Conservation (phyloP, 1,284 basidiomycete genomes). For the Coniferiporia weirii region DNA sequence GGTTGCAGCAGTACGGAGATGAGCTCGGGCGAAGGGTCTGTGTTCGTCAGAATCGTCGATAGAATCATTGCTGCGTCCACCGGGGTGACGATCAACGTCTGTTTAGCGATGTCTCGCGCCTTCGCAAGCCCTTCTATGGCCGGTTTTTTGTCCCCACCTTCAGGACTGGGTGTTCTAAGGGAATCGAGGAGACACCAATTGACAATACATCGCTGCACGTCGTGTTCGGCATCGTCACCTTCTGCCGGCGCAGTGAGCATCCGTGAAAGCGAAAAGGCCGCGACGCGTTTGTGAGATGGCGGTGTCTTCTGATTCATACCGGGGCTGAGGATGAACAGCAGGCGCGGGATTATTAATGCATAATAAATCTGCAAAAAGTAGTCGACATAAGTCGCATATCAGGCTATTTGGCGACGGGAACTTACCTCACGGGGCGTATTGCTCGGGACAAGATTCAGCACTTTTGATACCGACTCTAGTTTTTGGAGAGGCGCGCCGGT, state of each 20-base stretch:
- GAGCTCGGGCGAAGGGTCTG: constrained; percentile 70
- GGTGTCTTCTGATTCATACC: constrained; percentile 29
- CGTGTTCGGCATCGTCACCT: constrained; percentile 27
- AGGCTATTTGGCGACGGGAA: neutral
- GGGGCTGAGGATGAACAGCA: constrained; percentile 43
- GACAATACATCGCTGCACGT: constrained; percentile 29
- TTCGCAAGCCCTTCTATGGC: neutral
- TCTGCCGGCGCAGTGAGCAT: constrained; percentile 38
- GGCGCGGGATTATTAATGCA: constrained; percentile 43
- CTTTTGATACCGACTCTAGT: constrained; percentile 56
- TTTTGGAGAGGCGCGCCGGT: constrained; percentile 55
- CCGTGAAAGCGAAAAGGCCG: constrained; percentile 63
- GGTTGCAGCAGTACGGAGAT: constrained; percentile 63
- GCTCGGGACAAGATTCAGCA: constrained; percentile 50
- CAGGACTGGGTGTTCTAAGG: constrained; percentile 1
- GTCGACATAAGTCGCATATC: neutral
- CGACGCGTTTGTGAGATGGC: constrained; percentile 50
- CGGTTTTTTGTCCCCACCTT: no score
- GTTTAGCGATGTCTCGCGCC: constrained; percentile 12
- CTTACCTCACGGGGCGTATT: constrained; percentile 46
- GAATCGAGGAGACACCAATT: constrained; percentile 38
- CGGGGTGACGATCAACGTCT: constrained; percentile 24
- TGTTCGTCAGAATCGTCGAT: constrained; percentile 59
- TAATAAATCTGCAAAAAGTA: constrained; percentile 52
- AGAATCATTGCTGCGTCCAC: constrained; percentile 42